Percentiles rank a stretch among this genome's conserved stretches.
These are phyloP conservation scores for Hypoxylon cercidicola DNA, from an alignment of 495 filamentous ascomycete species.

Conservation along the genomic window DNA sequence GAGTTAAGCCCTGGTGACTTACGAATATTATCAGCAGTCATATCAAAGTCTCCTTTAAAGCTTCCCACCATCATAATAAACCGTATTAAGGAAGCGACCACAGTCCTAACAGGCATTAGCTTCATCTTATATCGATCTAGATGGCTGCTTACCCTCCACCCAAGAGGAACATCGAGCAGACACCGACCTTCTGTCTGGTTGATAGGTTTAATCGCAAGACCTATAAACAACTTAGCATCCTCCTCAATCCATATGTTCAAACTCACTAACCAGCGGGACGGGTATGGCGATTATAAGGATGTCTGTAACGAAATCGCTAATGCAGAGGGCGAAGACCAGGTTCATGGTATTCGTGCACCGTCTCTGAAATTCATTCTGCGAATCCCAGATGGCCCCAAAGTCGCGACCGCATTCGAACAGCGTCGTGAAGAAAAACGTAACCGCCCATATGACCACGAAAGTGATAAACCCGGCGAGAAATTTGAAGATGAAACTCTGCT, in stretches of 20 bases:
- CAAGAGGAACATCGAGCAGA: constrained; percentile 36
- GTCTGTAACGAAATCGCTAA: constrained; percentile 42
- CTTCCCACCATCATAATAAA: constrained; percentile 34
- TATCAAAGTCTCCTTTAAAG: constrained; percentile 16
- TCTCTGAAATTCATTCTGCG: constrained; percentile 12
- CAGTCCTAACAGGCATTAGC: constrained; percentile 18
- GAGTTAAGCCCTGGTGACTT: not conserved
- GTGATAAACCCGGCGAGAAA: constrained; percentile 19
- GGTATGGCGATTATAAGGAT: constrained; percentile 39
- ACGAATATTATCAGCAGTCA: constrained; percentile 34
- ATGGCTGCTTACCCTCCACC: constrained; percentile 31
- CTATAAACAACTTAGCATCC: constrained; percentile 9
- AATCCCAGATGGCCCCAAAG: constrained; percentile 33
- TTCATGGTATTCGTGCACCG: constrained; percentile 18
- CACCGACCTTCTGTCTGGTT: constrained; percentile 23
- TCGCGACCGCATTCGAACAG: constrained; percentile 35
- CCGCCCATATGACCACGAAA: constrained; percentile 15
- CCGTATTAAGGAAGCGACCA: constrained; percentile 29
- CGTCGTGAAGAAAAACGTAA: constrained; percentile 31
- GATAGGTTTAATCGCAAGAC: constrained; percentile 33
- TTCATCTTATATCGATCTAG: not conserved
- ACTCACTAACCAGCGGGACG: constrained; percentile 35
- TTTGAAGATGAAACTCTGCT: constrained; percentile 12
- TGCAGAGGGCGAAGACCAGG: constrained; percentile 28
- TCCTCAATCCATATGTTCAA: not conserved